Percentiles rank a stretch among this genome's conserved stretches.
phyloP scores from a whole-genome alignment of 2,329 filamentous ascomycete species.

The Bipolaris gigantea region DNA sequence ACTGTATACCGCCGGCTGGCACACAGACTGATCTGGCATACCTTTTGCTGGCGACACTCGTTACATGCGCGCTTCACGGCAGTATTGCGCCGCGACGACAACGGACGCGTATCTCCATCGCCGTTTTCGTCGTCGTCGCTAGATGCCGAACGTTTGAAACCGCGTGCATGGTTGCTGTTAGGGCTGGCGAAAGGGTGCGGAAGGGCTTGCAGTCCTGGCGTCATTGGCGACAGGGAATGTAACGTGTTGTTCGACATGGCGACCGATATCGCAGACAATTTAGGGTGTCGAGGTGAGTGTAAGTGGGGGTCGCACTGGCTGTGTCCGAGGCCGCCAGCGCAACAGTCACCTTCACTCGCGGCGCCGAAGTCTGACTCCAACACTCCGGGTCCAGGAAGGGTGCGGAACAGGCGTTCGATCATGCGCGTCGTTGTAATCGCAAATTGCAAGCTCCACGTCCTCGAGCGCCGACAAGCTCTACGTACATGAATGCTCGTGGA shows the following conservation, averaged over 20 bases:
- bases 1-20: background rate
- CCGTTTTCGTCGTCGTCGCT: conserved; percentile 44
- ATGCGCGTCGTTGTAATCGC: conserved; percentile 12
- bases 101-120: conserved; percentile 29
- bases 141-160: conserved; percentile 44
- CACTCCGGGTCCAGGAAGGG: background rate
- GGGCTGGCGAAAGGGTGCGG: conserved; percentile 37
- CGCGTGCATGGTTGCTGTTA: conserved; percentile 32
- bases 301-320: conserved; percentile 13
- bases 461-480: conserved; percentile 7
- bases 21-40: conserved; percentile 46
- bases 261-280: conserved; percentile 25
- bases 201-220: conserved; percentile 30
- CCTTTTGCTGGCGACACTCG: conserved; percentile 84
- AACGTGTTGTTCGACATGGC: conserved; percentile 15
- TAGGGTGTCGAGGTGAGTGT: conserved; percentile 13
- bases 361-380: conserved; percentile 11
- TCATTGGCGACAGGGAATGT: conserved; percentile 37
- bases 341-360: conserved; percentile 6
- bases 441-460: conserved; percentile 14
- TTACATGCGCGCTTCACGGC: conserved; percentile 74
- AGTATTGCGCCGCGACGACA: conserved; percentile 36
- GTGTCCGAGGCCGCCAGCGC: conserved; percentile 15
- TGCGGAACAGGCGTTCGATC: background rate
- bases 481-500: background rate